These are phyloP conservation scores for Mycena latifolia DNA, from an alignment of 768 basidiomycete genomes.

Conservation along the genomic window DNA sequence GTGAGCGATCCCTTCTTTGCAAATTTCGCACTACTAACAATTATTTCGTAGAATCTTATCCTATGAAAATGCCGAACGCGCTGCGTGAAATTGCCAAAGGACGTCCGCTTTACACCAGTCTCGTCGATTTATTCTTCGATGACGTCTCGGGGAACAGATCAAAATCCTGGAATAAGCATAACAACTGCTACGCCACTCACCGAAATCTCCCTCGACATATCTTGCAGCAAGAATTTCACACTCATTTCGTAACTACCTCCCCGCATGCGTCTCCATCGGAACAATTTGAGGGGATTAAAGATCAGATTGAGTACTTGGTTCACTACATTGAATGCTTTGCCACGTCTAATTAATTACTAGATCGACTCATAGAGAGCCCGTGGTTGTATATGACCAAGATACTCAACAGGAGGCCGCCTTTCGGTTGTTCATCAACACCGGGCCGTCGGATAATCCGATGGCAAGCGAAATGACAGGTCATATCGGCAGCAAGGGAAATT, in stretches of 20 bases:
- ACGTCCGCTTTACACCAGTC: constrained; percentile 46
- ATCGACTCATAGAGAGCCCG: neutral
- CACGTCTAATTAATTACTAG: neutral
- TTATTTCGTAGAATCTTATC: constrained; percentile 38
- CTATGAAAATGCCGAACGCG: constrained; percentile 46
- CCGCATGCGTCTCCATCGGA: constrained; percentile 49
- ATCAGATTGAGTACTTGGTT: constrained; percentile 45
- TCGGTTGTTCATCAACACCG: constrained; percentile 43
- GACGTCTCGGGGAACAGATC: constrained; percentile 59
- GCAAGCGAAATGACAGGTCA: constrained; percentile 51
- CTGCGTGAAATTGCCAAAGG: constrained; percentile 45
- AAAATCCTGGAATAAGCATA: constrained; percentile 61
- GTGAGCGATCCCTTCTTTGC: neutral
- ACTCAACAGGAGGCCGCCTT: constrained; percentile 43
- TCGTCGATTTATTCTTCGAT: constrained; percentile 50
- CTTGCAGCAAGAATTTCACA: too few species aligned
- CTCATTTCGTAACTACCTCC: constrained; percentile 56
- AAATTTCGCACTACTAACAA: too few species aligned
- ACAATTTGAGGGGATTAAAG: constrained; percentile 50
- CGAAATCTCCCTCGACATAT: constrained; percentile 48
- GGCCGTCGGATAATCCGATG: constrained; percentile 44
- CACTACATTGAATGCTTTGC: neutral
- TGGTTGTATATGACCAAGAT: neutral
- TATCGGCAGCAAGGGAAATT: constrained; percentile 53
- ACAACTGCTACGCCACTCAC: constrained; percentile 53